These are phyloP conservation scores for Paramecium sexaurelia DNA, from an alignment of 73 alveolate species.

Conservation along the genomic window DNA sequence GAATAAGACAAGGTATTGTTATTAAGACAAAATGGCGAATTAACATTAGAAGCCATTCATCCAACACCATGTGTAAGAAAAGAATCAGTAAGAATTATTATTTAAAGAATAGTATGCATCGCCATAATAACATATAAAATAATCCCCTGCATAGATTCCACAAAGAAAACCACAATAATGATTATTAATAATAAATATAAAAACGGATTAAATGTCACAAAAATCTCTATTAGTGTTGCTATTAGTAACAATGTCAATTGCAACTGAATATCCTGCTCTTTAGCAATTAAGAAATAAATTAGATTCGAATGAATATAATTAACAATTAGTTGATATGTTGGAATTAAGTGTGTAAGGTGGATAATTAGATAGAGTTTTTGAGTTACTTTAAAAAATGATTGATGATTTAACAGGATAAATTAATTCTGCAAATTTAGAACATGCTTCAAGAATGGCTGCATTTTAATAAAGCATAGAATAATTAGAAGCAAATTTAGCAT, in stretches of 20 bases:
- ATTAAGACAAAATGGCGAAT: not conserved
- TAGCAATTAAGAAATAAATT: conserved; percentile 23
- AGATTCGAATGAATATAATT: not conserved
- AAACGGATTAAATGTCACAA: conserved; percentile 50
- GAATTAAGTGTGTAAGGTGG: conserved; percentile 52
- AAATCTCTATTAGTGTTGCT: not conserved
- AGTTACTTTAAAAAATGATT: conserved; percentile 39
- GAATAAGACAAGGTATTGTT: conserved; percentile 32
- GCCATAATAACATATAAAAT: not conserved
- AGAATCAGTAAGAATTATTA: conserved; percentile 16
- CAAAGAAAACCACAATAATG: conserved; percentile 39
- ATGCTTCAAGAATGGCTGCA: conserved; percentile 31
- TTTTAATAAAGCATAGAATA: not conserved
- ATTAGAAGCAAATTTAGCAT: not conserved
- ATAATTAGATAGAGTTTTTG: conserved; percentile 14
- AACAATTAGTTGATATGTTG: conserved; percentile 55
- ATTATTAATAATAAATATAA: conserved; percentile 27
- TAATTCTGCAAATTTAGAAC: conserved; percentile 30
- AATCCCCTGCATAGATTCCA: conserved; percentile 34
- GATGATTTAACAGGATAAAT: conserved; percentile 29
- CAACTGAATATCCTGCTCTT: not conserved
- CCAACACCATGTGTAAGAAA: conserved; percentile 55
- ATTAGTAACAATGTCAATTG: not conserved
- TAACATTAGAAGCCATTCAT: conserved; percentile 1
- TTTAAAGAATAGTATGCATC: not conserved